Evolutionary conservation across 495 filamentous ascomycete genomes (phyloP).

Genomic region (Penicillium lividum): DNA sequence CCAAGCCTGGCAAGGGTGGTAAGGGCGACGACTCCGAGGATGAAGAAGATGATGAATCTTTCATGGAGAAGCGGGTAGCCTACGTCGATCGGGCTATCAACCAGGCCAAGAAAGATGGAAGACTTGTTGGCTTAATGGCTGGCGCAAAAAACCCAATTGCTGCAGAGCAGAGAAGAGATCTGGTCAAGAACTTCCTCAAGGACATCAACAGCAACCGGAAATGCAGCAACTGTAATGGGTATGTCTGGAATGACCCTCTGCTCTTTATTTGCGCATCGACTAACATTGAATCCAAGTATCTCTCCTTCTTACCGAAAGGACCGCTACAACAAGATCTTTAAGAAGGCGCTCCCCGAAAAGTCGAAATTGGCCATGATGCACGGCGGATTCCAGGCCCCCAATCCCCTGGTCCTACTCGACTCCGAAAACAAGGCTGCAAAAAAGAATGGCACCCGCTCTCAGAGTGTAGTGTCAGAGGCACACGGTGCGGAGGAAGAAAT

Average conservation of each 20-base stretch:
- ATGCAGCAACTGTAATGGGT: slow-evolving; percentile 75
- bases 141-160: slow-evolving; percentile 79
- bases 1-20: slow-evolving; percentile 29
- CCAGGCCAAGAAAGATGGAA: slow-evolving; percentile 46
- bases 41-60: slow-evolving; percentile 58
- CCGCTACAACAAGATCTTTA: slow-evolving; percentile 87
- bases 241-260: slow-evolving; percentile 25
- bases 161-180: slow-evolving; percentile 66
- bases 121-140: slow-evolving; percentile 52
- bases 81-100: slow-evolving; percentile 71
- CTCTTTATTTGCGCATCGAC: slow-evolving; percentile 9
- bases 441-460: slow-evolving; percentile 29
- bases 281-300: slow-evolving; percentile 46
- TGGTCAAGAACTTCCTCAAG: slow-evolving; percentile 80
- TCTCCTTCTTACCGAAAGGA: slow-evolving; percentile 84
- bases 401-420: slow-evolving; percentile 56
- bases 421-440: slow-evolving; percentile 40
- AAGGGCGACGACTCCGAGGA: slow-evolving; percentile 51
- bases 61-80: slow-evolving; percentile 65
- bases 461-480: slow-evolving; percentile 34
- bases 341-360: slow-evolving; percentile 71
- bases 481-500: slow-evolving; percentile 69
- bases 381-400: slow-evolving; percentile 64
- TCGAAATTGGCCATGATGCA: slow-evolving; percentile 71
- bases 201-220: slow-evolving; percentile 62